Evolutionary conservation across 2,329 filamentous ascomycete species (phyloP), one percentile per base, ranked within the genome.

Genomic region (Venturia pyrina): DNA sequence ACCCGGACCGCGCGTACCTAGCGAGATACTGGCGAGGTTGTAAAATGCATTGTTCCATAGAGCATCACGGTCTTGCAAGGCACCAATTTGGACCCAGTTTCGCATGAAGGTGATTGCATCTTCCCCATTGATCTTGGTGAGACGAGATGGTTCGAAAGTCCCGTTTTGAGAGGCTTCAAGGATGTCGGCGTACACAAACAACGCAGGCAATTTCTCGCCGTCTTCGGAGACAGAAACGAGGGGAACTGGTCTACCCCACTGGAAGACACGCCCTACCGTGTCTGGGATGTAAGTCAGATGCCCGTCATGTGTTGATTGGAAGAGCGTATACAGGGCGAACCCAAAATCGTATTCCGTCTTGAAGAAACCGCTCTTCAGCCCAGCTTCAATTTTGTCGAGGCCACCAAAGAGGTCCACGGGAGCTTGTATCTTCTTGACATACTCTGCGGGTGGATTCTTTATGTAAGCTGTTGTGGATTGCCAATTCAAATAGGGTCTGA

Each of bases 151-250:
- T 6, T 72, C 73, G 67, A 78, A 77, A 62, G 77, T 72, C 15
- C 74, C 67, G 68, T 80, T 77, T 65, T 75, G 71, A 65, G 79
- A 73, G 34, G 76, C 74, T 24, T 75, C 72, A 57, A 80, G 71
- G 0, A 83, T 73, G 67, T 83, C 81, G 15, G 77, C 73, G 66
- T 81, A 81, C 24, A 82, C 78, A 67, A 85, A 88, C 2, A 87
- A 76, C 66, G 85, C 79, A 0, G 87, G 87, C 13, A 85, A 71
- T 64, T 82, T 79, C 21, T 78, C 73, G n/a, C 86, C 86, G 71
- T 89, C 85, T 3, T 75, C 69, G 1, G 85, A 88, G 8, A 88
- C 79, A 0, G 86, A 88, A 0, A 88, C 83, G 0, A 89, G 70
- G 63, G 78, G 76, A 70, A 82, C 72, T 34, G 76, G 75, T 10